phyloP scores from a whole-genome alignment of 2,329 filamentous ascomycete species.

The Ramichloridium luteum region DNA sequence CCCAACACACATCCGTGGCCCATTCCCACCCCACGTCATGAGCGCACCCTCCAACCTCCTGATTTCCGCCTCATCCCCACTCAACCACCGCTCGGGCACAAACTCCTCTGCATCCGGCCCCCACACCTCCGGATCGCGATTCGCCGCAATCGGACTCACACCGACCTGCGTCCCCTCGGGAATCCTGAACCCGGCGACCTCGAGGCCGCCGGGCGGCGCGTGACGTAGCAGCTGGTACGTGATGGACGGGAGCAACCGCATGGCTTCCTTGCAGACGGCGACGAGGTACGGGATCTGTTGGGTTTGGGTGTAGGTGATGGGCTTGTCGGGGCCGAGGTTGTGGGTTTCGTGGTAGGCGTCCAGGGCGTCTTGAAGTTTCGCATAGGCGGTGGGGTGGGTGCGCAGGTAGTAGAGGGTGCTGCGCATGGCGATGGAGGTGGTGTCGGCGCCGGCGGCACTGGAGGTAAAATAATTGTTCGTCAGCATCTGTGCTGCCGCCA shows the following conservation, averaged over 20 bases:
- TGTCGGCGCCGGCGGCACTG: constrained; percentile 10
- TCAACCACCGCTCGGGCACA: not conserved
- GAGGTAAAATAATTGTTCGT: no score
- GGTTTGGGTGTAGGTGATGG: constrained; percentile 17
- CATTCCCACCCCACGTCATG: constrained; percentile 14
- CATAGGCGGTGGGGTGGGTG: constrained; percentile 4
- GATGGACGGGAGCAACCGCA: constrained; percentile 14
- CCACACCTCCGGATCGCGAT: not conserved
- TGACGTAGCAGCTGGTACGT: constrained; percentile 21
- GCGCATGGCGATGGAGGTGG: constrained; percentile 6
- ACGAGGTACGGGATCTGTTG: constrained; percentile 20
- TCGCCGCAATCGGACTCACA: constrained; percentile 4
- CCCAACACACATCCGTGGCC: constrained; percentile 14
- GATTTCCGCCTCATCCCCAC: not conserved
- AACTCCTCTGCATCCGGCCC: not conserved
- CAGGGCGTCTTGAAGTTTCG: constrained; percentile 23
- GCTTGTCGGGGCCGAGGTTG: constrained; percentile 9
- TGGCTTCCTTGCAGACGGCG: constrained; percentile 25
- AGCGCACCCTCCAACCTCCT: constrained; percentile 10
- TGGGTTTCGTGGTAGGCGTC: constrained; percentile 19
- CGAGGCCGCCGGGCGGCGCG: constrained; percentile 21
- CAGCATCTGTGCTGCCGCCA: no score
- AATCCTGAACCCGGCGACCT: constrained; percentile 18
- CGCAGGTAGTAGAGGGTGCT: constrained; percentile 6
- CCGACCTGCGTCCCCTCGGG: constrained; percentile 4